Percentiles rank a stretch among this genome's conserved stretches.
These are phyloP conservation scores for Pogostemon cablin DNA, from an alignment of 257 asterid genomes.

Conservation along the genomic window DNA sequence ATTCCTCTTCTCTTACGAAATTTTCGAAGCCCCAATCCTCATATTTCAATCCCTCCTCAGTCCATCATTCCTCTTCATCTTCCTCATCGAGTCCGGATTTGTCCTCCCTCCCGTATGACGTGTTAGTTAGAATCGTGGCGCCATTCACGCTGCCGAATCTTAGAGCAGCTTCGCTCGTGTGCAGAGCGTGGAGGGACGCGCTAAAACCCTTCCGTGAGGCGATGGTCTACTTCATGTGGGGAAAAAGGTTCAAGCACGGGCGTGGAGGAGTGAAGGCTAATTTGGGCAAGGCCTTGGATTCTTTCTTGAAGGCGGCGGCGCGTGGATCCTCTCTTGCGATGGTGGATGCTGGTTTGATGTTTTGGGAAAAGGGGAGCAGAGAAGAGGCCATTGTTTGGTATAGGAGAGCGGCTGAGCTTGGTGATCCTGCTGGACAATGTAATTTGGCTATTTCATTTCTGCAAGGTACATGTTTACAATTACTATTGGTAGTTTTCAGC, in stretches of 20 bases:
- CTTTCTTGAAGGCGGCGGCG: constrained; percentile 75
- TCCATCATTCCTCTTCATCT: constrained; percentile 19
- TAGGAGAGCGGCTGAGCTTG: constrained; percentile 69
- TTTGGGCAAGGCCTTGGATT: constrained; percentile 63
- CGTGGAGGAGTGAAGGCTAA: constrained; percentile 58
- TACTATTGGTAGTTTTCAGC: background rate
- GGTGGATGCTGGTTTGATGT: constrained; percentile 85
- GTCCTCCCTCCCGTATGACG: constrained; percentile 64
- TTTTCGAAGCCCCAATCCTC: constrained; percentile 28
- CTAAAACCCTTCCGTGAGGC: constrained; percentile 73
- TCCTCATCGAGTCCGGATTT: constrained; percentile 34
- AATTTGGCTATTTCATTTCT: constrained; percentile 76
- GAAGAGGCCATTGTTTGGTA: constrained; percentile 61
- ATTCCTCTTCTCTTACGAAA: constrained; percentile 8
- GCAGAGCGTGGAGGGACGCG: constrained; percentile 81
- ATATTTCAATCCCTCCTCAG: constrained; percentile 15
- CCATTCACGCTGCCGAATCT: constrained; percentile 55
- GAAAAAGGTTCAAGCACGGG: constrained; percentile 79
- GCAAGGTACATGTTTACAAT: constrained; percentile 48
- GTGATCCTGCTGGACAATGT: constrained; percentile 76
- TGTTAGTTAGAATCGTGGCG: constrained; percentile 53
- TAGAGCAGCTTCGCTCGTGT: constrained; percentile 68
- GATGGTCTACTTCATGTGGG: constrained; percentile 56
- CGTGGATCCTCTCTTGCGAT: constrained; percentile 83
- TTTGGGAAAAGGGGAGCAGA: constrained; percentile 72